Percentiles rank a stretch among this genome's conserved stretches.
Conservation (phyloP, 2,329 filamentous ascomycete genomes). For the Xenoacremonium recifei region DNA sequence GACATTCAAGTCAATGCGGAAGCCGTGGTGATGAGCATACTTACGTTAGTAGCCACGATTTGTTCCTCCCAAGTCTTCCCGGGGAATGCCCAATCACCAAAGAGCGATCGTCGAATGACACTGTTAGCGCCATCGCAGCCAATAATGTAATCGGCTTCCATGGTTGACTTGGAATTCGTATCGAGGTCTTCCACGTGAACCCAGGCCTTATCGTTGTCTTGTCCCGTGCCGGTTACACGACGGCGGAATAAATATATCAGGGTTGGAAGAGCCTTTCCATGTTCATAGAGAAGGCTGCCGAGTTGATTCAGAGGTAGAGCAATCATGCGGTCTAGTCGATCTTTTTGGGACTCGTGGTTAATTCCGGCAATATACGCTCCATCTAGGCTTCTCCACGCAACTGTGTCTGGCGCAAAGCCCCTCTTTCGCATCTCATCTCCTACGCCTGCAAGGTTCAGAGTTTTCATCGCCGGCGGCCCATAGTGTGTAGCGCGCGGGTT, state of each 20-base stretch:
- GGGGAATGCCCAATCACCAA: constrained; percentile 52
- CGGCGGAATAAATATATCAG: constrained; percentile 28
- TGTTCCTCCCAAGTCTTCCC: constrained; percentile 60
- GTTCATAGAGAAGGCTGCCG: not conserved
- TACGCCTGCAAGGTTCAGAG: constrained; percentile 7
- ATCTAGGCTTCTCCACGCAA: constrained; percentile 7
- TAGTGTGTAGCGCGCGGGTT: constrained; percentile 14
- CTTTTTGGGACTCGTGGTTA: not conserved
- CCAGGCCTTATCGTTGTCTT: constrained; percentile 45
- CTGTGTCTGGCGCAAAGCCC: constrained; percentile 2
- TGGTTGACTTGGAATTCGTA: constrained; percentile 32
- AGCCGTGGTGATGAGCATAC: constrained; percentile 11
- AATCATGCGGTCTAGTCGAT: constrained; percentile 4
- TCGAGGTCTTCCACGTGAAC: constrained; percentile 34
- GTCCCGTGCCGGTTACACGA: constrained; percentile 44
- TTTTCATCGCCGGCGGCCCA: constrained; percentile 3
- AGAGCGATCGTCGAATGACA: constrained; percentile 46
- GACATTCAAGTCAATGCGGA: not conserved
- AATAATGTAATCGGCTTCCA: constrained; percentile 52
- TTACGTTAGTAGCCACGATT: constrained; percentile 62
- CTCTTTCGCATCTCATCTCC: constrained; percentile 7
- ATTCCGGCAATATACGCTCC: constrained; percentile 4
- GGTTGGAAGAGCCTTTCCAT: not conserved
- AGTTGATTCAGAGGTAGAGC: constrained; percentile 6
- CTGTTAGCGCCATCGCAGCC: constrained; percentile 57